Evolutionary conservation across 208 protist genomes (phyloP).

Genomic region (Leishmania lainsoni): DNA sequence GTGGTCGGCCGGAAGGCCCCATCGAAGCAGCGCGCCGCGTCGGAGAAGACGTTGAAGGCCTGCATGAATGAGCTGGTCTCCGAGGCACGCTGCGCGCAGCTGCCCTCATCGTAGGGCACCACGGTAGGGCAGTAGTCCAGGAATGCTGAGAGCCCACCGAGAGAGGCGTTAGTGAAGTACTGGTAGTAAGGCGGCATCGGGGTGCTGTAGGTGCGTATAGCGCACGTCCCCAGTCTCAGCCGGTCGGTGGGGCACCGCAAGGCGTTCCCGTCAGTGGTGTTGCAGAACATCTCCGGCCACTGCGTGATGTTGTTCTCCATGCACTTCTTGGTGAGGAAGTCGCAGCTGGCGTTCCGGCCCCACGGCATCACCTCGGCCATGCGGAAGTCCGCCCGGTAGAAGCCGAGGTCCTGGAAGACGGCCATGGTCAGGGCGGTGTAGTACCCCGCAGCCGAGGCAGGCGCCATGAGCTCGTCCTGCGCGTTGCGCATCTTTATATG

Average conservation of each 20-base stretch:
- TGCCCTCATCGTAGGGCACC: background rate
- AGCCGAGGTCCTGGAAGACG: too few species aligned
- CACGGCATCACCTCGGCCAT: too few species aligned
- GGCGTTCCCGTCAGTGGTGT: too few species aligned
- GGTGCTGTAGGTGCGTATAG: background rate
- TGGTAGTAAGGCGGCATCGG: conserved; percentile 37
- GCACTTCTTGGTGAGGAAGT: too few species aligned
- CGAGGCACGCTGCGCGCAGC: background rate
- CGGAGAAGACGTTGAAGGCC: conserved; percentile 19
- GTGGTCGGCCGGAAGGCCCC: conserved; percentile 22
- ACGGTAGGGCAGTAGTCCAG: conserved; percentile 56
- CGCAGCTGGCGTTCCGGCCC: too few species aligned
- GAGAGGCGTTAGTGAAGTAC: conserved; percentile 38
- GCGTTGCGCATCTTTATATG: too few species aligned
- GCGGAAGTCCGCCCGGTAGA: too few species aligned
- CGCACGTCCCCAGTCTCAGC: conserved; percentile 31
- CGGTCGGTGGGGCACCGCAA: conserved; percentile 1
- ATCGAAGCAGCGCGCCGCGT: conserved; percentile 1
- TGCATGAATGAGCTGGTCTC: background rate
- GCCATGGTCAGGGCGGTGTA: too few species aligned
- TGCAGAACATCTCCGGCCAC: too few species aligned
- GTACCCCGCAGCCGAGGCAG: too few species aligned
- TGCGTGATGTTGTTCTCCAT: too few species aligned
- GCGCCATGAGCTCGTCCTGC: too few species aligned
- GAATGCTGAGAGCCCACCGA: conserved; percentile 19